Percentiles rank a stretch among this genome's conserved stretches.
Evolutionary conservation across 768 basidiomycete genomes (phyloP).

Genomic region (Kwoniella sp.): DNA sequence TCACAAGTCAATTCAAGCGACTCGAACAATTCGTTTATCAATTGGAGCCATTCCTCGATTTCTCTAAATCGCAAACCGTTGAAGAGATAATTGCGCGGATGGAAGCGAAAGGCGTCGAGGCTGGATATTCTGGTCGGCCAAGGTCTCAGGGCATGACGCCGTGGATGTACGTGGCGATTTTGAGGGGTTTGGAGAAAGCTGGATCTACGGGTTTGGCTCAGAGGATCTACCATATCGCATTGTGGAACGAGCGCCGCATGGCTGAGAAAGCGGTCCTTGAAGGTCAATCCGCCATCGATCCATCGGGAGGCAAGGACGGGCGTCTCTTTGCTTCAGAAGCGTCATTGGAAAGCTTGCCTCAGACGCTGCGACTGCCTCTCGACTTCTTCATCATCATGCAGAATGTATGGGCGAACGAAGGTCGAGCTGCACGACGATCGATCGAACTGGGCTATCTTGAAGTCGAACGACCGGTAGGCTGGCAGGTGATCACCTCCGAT

Average conservation of each 20-base stretch:
- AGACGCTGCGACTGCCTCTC: constrained; percentile 26
- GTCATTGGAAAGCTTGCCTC: constrained; percentile 3
- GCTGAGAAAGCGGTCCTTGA: constrained; percentile 2
- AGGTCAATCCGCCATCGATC: background rate
- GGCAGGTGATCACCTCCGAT: background rate
- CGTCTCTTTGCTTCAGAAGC: background rate
- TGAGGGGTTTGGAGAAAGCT: constrained; percentile 29
- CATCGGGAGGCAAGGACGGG: background rate
- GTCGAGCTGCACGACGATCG: background rate
- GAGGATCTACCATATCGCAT: constrained; percentile 35
- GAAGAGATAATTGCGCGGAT: background rate
- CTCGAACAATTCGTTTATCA: constrained; percentile 23
- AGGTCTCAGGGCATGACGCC: constrained; percentile 14
- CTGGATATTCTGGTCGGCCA: constrained; percentile 13
- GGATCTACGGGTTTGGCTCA: constrained; percentile 34
- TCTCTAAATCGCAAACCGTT: constrained; percentile 6
- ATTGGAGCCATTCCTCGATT: constrained; percentile 32
- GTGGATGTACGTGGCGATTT: constrained; percentile 19
- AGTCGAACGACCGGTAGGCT: constrained; percentile 10
- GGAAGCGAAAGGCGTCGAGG: constrained; percentile 8
- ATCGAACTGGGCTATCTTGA: background rate
- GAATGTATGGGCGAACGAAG: constrained; percentile 36
- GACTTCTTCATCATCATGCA: constrained; percentile 37
- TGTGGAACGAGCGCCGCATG: constrained; percentile 29
- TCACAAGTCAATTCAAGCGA: constrained; percentile 25